Evolutionary conservation across 768 basidiomycete species (phyloP), one percentile per base, ranked within the genome.

Genomic region (Lactarius quietus): DNA sequence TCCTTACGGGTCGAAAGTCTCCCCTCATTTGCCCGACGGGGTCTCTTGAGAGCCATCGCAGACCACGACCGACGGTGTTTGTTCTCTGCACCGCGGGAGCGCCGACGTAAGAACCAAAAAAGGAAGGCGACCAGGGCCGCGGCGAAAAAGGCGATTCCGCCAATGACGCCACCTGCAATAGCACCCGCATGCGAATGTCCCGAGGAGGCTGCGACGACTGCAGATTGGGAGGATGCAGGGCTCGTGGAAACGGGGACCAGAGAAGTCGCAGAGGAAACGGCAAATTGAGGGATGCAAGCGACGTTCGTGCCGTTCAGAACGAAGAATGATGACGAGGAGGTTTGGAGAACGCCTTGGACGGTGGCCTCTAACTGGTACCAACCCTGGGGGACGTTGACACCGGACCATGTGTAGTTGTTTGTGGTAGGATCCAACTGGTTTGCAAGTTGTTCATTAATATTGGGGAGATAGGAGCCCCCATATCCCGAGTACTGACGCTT

Each of bases 101-200:
- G 55, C 56, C 61, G 68, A 55, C 57, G 70, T 65, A 43, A 20
- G 58, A 57, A 62, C 26, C 51, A 59, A 58, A 39, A 57, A 36
- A 69, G 39, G 31, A 64, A 26, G 28, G 53, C 76, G 39, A 78
- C 63, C 65, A 77, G 75, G 61, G 78, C 59, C 8, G 75, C 70
- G 18, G 76, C 69, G 26, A 81, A 66, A 6, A 84, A 61, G 17
- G 73, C 80, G 3, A 79, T 70, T 2, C 78, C 82, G 6, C 83
- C 86, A 4, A 87, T 67, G 23, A 82, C 78, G 29, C 81, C 81
- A 2, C 86, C 88, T 6, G 78, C 80, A 31, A 88, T 82, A 9
- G 78, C 76, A 0, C 79, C 81, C 1, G 74, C 73, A 43, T 80
- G 80, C 8, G 73, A 71, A 48, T 61, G 58, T 10, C 53, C 6